Evolutionary conservation across 1,284 basidiomycete genomes (phyloP), one percentile per base, ranked within the genome.

Genomic region (Inonotus hispidus): DNA sequence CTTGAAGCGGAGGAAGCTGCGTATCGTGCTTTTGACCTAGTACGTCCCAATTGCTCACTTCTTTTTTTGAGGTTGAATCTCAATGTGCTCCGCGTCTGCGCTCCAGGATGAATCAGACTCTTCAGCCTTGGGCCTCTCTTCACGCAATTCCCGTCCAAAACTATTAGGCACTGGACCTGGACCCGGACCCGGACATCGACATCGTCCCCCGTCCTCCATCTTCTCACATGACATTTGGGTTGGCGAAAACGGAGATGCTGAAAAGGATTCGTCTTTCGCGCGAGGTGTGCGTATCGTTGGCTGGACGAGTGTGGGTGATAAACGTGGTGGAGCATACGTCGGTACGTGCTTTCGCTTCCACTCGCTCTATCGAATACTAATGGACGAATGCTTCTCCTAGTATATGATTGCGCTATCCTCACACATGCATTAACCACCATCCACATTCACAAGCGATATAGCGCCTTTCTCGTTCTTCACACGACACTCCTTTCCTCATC

Each of bases 371-470:
- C 39, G 32, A 5, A 41, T 43, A 16, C 32, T 14, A 49, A 25
- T n/a, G 6, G 16, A 19, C 19, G 23, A 32, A 23, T 23, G 21
- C 25, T 10, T 16, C 6, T 21, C 11, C 32, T 32, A 63, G 62
- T 63, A 5, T 63, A 60, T 27, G 62, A 63, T 32, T 60, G 58
- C 19, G 53, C 62, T 4, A 47, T 63, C 32, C 47, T 57, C 29
- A 63, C 58, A 16, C 16, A 45, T 8, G 7, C 62, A 81, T 81
- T 82, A 2, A 85, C 85, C 1, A 77, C 74, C 13, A 85, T 91
- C 45, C 85, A 87, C 63, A 77, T 78, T 0, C 81, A 87, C 65
- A 90, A 87, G 69, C 81, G 88, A 23, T 91, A 90, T 70, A 87
- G 79, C 35, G 83, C 83, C 1, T 91, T 92, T 68, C 81, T 79